A percentile compares a stretch with the other conserved stretches of the same genome.
Evolutionary conservation across 1,284 basidiomycete species (phyloP).

Genomic region (Ceratobasidium sp.): DNA sequence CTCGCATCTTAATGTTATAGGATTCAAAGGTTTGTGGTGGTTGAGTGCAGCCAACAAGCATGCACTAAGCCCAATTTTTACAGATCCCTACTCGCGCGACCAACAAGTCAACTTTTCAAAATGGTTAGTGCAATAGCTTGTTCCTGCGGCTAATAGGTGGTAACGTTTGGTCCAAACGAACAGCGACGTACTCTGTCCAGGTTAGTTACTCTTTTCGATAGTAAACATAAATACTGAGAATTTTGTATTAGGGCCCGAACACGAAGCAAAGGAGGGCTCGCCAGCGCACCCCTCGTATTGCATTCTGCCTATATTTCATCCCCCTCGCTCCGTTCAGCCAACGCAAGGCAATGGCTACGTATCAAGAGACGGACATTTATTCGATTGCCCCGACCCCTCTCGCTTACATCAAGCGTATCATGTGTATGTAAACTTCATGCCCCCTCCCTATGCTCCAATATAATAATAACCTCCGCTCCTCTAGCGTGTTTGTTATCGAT

Average conservation of each 20-base stretch:
- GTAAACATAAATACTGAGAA: neutral
- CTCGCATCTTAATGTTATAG: neutral
- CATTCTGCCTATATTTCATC: conserved; percentile 64
- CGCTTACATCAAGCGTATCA: conserved; percentile 64
- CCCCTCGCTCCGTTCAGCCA: conserved; percentile 50
- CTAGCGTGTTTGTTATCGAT: conserved; percentile 66
- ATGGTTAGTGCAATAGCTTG: conserved; percentile 57
- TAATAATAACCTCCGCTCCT: neutral
- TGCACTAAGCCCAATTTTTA: no score
- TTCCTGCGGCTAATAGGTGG: no score
- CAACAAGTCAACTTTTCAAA: conserved; percentile 64
- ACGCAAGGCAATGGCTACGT: conserved; percentile 58
- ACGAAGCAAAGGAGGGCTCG: conserved; percentile 55
- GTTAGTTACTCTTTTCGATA: conserved; percentile 49
- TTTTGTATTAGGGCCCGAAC: conserved; percentile 59
- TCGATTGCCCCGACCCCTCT: conserved; percentile 64
- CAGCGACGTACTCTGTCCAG: conserved; percentile 67
- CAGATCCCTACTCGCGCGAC: conserved; percentile 45
- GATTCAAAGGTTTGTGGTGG: conserved; percentile 41
- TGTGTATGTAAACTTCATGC: conserved; percentile 58
- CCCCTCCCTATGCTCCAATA: neutral
- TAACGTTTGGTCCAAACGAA: no score
- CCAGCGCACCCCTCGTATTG: conserved; percentile 65
- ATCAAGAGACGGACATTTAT: conserved; percentile 66
- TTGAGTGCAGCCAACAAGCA: no score